These are phyloP conservation scores for Dryas octopetala DNA, from an alignment of 306 rosid genomes.

Conservation along the genomic window DNA sequence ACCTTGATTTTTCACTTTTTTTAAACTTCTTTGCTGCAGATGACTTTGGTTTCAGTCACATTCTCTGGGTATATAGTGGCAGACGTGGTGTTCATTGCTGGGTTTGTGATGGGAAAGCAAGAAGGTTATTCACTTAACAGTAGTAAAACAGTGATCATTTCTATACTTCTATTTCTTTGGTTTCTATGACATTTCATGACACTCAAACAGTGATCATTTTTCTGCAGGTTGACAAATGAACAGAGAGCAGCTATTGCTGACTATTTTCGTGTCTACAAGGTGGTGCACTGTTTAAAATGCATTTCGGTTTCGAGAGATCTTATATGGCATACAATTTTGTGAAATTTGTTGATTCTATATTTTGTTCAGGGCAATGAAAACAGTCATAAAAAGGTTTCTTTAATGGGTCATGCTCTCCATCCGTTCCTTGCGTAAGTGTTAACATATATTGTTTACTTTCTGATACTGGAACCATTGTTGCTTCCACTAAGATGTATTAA, in stretches of 20 bases:
- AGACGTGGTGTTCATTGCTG: conserved; percentile 97
- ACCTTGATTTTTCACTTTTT: not conserved
- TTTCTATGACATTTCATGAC: not conserved
- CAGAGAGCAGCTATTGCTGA: conserved; percentile 83
- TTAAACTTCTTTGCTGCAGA: conserved; percentile 42
- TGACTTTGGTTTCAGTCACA: conserved; percentile 86
- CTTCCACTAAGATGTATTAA: conserved; percentile 26
- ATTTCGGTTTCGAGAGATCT: not conserved
- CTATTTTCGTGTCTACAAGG: conserved; percentile 87
- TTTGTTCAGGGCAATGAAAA: conserved; percentile 84
- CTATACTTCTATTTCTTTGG: conserved; percentile 13
- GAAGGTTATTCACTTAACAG: conserved; percentile 51
- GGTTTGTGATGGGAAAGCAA: conserved; percentile 90
- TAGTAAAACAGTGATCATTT: not conserved
- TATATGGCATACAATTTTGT: not conserved
- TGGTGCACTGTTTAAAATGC: conserved; percentile 17
- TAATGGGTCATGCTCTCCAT: conserved; percentile 59
- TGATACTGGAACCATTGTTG: conserved; percentile 25
- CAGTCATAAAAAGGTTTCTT: conserved; percentile 76
- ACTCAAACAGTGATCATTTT: conserved; percentile 4
- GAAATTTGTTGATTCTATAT: conserved; percentile 12
- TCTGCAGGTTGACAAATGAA: conserved; percentile 74
- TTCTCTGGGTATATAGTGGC: conserved; percentile 94
- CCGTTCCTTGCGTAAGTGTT: conserved; percentile 78
- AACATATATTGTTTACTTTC: conserved; percentile 16